Evolutionary conservation across 495 filamentous ascomycete species (phyloP), one percentile per base, ranked within the genome.

Genomic region (Hypomontagnella submonticulosa): DNA sequence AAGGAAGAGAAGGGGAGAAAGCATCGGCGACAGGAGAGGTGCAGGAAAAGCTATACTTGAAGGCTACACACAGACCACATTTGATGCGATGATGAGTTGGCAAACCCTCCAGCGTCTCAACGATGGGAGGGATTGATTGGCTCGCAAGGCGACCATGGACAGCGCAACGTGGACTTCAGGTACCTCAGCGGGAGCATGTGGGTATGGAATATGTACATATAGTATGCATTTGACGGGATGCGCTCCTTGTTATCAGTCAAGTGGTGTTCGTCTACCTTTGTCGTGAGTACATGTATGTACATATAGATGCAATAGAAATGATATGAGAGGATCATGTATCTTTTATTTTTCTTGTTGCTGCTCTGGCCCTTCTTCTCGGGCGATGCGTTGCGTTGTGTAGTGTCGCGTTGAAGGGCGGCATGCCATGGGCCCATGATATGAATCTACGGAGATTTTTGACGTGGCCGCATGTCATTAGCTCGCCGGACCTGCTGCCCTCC

Each of bases 71-170:
- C 75, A 77, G 75, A 80, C 73, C 76, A 77, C 72, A 69, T 71
- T 76, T 77, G 73, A 77, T 77, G 75, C 75, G 75, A 73, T 75
- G 75, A 77, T 77, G 75, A 75, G 75, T 76, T 77, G 75, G 74
- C 75, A 75, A 75, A 73, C 65, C 69, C 66, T 72, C 71, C 63
- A 69, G 67, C 68, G 59, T 74, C 69, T 54, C 64, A 57, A 62
- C 69, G 63, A 67, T 57, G 69, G 66, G 53, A 51, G 48, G 57
- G 64, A 56, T 48, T 75, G 73, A 75, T 75, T 75, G 73, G 73
- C 54, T 70, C 56, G 23, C 56, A 61, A 70, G 61, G 66, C 43
- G 61, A 65, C 57, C 47, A 55, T 66, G 66, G 51, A 57, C 69
- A 60, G 62, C 69, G 69, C 59, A 71, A 71, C 70, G 66, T 72